Evolutionary conservation across 2,329 filamentous ascomycete genomes (phyloP).

Genomic region (Microdochium nivale): DNA sequence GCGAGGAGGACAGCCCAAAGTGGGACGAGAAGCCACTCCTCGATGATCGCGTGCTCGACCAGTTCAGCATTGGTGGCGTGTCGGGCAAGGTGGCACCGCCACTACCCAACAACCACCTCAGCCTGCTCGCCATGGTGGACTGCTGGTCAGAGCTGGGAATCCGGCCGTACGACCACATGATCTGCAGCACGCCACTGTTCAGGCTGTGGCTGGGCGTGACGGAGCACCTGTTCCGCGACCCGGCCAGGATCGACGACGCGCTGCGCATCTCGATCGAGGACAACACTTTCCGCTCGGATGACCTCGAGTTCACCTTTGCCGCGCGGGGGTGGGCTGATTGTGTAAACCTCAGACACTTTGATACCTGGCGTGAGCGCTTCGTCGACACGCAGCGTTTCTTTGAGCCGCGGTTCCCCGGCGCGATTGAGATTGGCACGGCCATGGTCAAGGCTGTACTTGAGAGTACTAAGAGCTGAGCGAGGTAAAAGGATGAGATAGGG

Average conservation of each 20-base stretch:
- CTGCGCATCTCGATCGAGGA: conserved; percentile 83
- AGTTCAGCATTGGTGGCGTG: conserved; percentile 73
- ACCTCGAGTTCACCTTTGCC: conserved; percentile 96
- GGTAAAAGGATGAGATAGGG: not conserved
- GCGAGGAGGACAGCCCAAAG: conserved; percentile 53
- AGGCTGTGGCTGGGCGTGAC: conserved; percentile 95
- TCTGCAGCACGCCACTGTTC: conserved; percentile 96
- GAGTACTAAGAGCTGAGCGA: conserved; percentile 40
- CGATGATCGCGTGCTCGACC: conserved; percentile 77
- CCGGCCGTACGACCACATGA: conserved; percentile 98
- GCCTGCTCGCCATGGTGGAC: conserved; percentile 91
- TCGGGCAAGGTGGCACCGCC: conserved; percentile 43
- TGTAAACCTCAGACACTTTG: conserved; percentile 84
- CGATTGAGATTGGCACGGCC: conserved; percentile 79
- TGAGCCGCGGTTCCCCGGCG: conserved; percentile 79
- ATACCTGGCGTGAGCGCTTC: conserved; percentile 87
- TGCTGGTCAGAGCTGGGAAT: conserved; percentile 94
- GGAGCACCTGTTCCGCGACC: conserved; percentile 86
- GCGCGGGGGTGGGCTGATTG: conserved; percentile 94
- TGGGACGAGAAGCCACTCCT: conserved; percentile 61
- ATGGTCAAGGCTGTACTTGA: conserved; percentile 96
- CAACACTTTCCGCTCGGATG: conserved; percentile 86
- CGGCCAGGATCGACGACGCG: conserved; percentile 71
- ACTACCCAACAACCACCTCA: conserved; percentile 91
- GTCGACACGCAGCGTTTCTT: conserved; percentile 88